Conservation (phyloP, 768 basidiomycete genomes). For the Suillus decipiens region DNA sequence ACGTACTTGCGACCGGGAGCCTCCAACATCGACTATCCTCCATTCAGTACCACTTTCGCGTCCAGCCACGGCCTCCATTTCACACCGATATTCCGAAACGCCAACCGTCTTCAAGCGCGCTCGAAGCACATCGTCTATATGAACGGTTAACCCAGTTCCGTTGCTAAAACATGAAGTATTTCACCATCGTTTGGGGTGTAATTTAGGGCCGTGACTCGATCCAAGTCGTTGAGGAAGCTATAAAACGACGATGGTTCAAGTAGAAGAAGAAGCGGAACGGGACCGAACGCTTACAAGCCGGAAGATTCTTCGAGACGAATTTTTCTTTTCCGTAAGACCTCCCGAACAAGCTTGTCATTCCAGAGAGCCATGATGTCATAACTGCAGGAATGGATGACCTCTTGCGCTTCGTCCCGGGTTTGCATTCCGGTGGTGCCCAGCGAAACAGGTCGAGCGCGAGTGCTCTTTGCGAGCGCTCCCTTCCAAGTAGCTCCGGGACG, state of each 20-base stretch:
- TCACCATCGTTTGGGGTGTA: constrained; percentile 52
- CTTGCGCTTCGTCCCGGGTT: constrained; percentile 40
- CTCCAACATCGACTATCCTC: constrained; percentile 57
- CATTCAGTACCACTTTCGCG: constrained; percentile 54
- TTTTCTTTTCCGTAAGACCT: constrained; percentile 44
- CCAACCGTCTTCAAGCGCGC: constrained; percentile 67
- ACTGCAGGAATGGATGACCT: constrained; percentile 40
- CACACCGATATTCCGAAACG: constrained; percentile 79
- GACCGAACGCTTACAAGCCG: constrained; percentile 42
- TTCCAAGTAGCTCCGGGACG: constrained; percentile 71
- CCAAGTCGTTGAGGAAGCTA: constrained; percentile 54
- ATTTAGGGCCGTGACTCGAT: constrained; percentile 44
- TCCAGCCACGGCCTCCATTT: constrained; percentile 65
- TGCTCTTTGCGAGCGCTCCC: constrained; percentile 48
- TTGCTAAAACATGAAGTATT: constrained; percentile 10
- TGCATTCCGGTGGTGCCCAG: constrained; percentile 28
- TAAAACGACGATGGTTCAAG: constrained; percentile 2
- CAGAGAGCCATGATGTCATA: constrained; percentile 49
- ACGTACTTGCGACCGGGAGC: constrained; percentile 51
- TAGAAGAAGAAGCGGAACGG: not conserved
- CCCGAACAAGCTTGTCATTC: constrained; percentile 43
- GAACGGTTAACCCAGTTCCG: not conserved
- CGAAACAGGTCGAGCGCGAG: constrained; percentile 27
- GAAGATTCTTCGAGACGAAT: constrained; percentile 52
- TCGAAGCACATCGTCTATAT: constrained; percentile 49